These are phyloP conservation scores for Diaporthe sp. DNA, from an alignment of 2,329 filamentous ascomycete species.

Conservation along the genomic window DNA sequence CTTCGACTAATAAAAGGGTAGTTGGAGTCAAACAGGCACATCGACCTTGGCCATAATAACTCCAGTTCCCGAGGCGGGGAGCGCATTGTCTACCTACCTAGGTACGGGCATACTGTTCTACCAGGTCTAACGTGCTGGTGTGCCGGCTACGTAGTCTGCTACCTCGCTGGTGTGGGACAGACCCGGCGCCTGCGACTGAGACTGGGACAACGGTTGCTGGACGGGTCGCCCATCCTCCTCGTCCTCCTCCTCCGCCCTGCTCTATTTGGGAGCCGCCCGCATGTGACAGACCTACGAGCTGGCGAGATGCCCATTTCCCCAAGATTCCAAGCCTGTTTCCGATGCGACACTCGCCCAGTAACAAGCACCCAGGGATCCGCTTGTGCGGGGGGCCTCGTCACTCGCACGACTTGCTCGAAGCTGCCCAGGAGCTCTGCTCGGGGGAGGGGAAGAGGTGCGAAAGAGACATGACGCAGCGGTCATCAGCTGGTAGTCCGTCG, in stretches of 20 bases:
- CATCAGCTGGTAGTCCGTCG: conserved; percentile 22
- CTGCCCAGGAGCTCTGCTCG: conserved; percentile 12
- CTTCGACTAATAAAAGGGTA: conserved; percentile 33
- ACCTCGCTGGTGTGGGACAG: conserved; percentile 17
- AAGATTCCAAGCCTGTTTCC: conserved; percentile 16
- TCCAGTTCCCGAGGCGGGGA: conserved; percentile 12
- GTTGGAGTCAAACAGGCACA: conserved; percentile 30
- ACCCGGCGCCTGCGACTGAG: conserved; percentile 20
- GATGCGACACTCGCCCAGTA: conserved; percentile 21
- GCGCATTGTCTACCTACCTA: conserved; percentile 2
- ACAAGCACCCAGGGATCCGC: conserved; percentile 18
- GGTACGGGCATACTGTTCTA: conserved; percentile 20
- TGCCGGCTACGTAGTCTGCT: conserved; percentile 14
- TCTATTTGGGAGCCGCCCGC: conserved; percentile 14
- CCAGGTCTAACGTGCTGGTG: not conserved
- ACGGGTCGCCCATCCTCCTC: conserved; percentile 27
- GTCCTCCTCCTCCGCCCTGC: not conserved
- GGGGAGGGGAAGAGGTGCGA: conserved; percentile 21
- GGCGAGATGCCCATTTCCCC: conserved; percentile 27
- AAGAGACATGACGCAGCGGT: conserved; percentile 31
- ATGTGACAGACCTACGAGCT: conserved; percentile 27
- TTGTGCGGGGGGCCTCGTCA: conserved; percentile 23
- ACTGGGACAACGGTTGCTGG: conserved; percentile 19
- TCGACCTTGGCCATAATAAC: conserved; percentile 7
- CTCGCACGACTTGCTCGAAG: conserved; percentile 15